Base-by-base conservation (phyloP, 2,329 filamentous ascomycete species). In the Cercospora berteroae region DNA sequence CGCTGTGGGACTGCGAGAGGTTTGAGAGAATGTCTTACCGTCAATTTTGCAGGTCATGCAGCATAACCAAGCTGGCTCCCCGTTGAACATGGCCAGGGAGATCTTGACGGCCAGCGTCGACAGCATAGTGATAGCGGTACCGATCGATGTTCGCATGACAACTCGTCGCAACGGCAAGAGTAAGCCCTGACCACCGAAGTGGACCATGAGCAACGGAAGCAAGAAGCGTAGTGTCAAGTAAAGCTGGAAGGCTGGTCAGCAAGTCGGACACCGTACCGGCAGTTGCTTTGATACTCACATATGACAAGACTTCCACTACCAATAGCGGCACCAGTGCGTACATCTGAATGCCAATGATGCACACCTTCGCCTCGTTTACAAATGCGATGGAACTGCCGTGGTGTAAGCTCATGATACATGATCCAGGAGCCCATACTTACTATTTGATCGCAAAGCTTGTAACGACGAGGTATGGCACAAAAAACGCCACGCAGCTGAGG, bases 11-110 rank as follows among this genome's bases (percentile, higher is more conserved):
- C 13, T n/a, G 3, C 6, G 16, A 13, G 27, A 6, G 9, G 13
- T 33, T 5, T 6, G 16, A 18, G 4, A 6, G 25, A 25, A 25
- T 12, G n/a, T 20, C 61, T 39, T 55, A 70, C 69, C 69, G 27
- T 72, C 70, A n/a, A 72, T 60, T 27, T 72, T 72, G 61, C 70
- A 72, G 10, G 67, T 70, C 70, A 72, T 63, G 48, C 69, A 70
- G 60, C 70, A 72, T 12, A 72, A 57, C 70, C 70, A 72, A 16
- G 70, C 70, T 12, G 69, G 70, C 29, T 70, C 70, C 16, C 70
- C 70, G 36, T 72, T 61, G 65, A 72, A 72, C 56, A 72, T 55
- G 3, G 69, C 69, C 23, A 72, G 65, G 5, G 69, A 72, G 12
- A 72, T 31, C 52, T 72, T 72, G 60, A 72, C 70, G 1, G 70